A percentile compares a stretch with the other conserved stretches of the same genome.
Evolutionary conservation across 805 yeast genomes (phyloP).

Genomic region (Debaryomyces hansenii): DNA sequence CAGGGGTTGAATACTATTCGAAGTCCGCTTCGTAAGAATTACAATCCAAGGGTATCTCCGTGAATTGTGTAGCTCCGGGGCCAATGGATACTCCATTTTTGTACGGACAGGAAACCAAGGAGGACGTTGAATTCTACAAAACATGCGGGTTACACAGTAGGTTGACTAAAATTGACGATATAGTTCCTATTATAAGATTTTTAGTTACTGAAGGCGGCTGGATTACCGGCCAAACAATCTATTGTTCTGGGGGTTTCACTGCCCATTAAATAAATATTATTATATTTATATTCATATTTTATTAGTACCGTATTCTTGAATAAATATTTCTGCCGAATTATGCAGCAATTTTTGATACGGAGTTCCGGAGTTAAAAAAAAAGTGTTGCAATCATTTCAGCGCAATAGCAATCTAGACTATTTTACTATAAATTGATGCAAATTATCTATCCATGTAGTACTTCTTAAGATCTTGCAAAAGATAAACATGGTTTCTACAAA

Average conservation of each 20-base stretch:
- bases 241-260: slow-evolving; percentile 64
- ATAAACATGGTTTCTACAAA: not conserved
- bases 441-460: no score
- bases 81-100: slow-evolving; percentile 70
- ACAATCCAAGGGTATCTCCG: slow-evolving; percentile 44
- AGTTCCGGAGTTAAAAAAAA: no score
- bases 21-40: slow-evolving; percentile 59
- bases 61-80: slow-evolving; percentile 62
- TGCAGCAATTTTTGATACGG: no score
- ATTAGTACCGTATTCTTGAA: not conserved
- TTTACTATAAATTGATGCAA: no score
- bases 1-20: slow-evolving; percentile 53
- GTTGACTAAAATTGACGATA: slow-evolving; percentile 58
- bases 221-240: slow-evolving; percentile 71
- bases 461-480: no score
- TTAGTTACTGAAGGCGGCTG: slow-evolving; percentile 65
- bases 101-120: slow-evolving; percentile 57
- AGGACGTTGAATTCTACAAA: slow-evolving; percentile 55
- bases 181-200: slow-evolving; percentile 62
- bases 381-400: no score
- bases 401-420: no score
- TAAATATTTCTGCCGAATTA: no score
- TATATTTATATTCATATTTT: not conserved
- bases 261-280: slow-evolving; percentile 41
- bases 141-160: slow-evolving; percentile 48